Base-by-base conservation (phyloP, 2,329 filamentous ascomycete species). In the Ramularia endophylla region DNA sequence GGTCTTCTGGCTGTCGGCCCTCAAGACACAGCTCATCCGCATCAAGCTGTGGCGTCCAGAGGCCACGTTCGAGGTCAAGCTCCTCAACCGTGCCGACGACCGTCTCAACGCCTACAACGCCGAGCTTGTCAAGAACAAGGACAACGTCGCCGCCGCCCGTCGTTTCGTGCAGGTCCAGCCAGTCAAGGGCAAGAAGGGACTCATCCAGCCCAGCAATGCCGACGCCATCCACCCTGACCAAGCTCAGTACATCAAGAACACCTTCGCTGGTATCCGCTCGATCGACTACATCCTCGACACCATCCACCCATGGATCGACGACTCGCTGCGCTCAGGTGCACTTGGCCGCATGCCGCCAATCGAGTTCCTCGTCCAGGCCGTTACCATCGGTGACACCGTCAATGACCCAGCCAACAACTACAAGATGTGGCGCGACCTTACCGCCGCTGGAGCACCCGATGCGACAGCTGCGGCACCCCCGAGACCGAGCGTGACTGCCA, bases 1-100 rank as follows among this genome's bases (percentile, higher is more conserved):
- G 27, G 22, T 17, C 3, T 52, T 48, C 38, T 49, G 50, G 40
- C 43, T 54, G 20, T 33, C 36, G 30, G 47, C 52, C 31, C 29
- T 60, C 28, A 39, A 40, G 34, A 38, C 49, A 19, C 58, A 61
- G 44, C 43, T 60, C 43, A 27, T 38, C 19, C 50, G 57, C 37
- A 50, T 61, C 41, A 40, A 50, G 38, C 44, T 60, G 30, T 60
- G 56, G 56, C 55, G 58, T 25, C 58, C 58, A 3, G 43, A 57
- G 9, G 52, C 56, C 15, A 51, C 27, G 13, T 61, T 61, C 53
- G 47, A 38, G 9, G 43, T 60, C 30, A 50, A 56, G 47, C 53
- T 60, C 22, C 42, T 36, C 32, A 52, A 54, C 40, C 45, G 44
- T 17, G 55, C 54, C 27, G 40, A 48, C 15, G 45, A 47, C 18